Evolutionary conservation across 306 rosid species (phyloP).

Genomic region (Albizia julibrissin): DNA sequence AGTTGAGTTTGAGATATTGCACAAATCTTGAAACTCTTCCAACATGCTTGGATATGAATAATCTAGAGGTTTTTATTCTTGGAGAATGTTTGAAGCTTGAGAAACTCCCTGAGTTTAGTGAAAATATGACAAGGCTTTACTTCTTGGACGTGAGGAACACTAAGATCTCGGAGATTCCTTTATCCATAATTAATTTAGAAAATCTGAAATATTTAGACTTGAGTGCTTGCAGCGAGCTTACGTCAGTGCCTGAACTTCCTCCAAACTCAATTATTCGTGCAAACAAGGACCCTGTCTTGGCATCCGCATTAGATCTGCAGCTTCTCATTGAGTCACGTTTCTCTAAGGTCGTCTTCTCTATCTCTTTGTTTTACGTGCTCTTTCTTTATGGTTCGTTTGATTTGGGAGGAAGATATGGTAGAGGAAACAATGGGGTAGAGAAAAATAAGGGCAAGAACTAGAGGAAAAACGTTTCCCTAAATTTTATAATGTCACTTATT

Average conservation of each 20-base stretch:
- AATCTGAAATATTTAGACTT: background rate
- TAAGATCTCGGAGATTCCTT: background rate
- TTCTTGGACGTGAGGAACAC: background rate
- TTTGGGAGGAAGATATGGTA: no score
- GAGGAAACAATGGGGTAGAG: no score
- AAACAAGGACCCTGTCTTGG: no score
- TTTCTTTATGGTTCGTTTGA: no score
- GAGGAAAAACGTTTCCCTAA: no score
- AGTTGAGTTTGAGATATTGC: background rate
- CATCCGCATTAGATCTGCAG: no score
- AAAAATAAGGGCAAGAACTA: no score
- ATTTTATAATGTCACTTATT: no score
- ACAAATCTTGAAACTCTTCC: constrained; percentile 13
- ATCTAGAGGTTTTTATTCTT: background rate
- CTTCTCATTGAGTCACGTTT: no score
- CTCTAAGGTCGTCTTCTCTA: no score
- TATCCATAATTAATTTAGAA: background rate
- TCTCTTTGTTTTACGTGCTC: no score
- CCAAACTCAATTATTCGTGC: background rate
- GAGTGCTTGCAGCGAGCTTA: background rate
- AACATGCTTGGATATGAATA: background rate
- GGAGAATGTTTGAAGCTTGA: background rate
- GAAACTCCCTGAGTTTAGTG: background rate
- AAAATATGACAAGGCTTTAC: background rate
- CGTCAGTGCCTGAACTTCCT: background rate